phyloP scores from a whole-genome alignment of 1,284 basidiomycete genomes.

The Kalmanozyma brasiliensis region DNA sequence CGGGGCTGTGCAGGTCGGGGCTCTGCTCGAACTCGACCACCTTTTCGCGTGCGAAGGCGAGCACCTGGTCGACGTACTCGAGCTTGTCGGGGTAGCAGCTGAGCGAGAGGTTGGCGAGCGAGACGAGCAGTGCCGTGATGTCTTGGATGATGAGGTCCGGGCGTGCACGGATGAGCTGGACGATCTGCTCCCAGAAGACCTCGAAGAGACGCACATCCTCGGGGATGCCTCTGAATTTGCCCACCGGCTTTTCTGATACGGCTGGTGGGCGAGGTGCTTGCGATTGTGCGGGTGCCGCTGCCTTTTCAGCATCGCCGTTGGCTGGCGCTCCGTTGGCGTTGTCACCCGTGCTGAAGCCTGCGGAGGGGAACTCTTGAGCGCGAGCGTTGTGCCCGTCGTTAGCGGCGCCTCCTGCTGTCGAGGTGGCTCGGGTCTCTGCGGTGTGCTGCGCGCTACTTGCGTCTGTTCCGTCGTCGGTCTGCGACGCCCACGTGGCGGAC shows the following conservation, averaged over 20 bases:
- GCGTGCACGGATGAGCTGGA: slow-evolving; percentile 65
- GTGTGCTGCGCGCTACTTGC: slow-evolving; percentile 38
- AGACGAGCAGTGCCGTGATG: slow-evolving; percentile 63
- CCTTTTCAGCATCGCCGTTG: slow-evolving; percentile 36
- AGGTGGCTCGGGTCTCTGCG: slow-evolving; percentile 22
- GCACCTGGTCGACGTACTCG: slow-evolving; percentile 67
- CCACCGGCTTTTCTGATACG: slow-evolving; percentile 33
- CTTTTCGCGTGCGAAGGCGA: slow-evolving; percentile 63
- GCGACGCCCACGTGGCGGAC: slow-evolving; percentile 36
- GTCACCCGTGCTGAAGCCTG: slow-evolving; percentile 19
- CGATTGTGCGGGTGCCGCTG: slow-evolving; percentile 14
- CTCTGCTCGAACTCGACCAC: slow-evolving; percentile 56
- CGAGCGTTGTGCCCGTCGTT: slow-evolving; percentile 33
- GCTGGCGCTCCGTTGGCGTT: slow-evolving; percentile 15
- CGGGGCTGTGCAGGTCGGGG: slow-evolving; percentile 53
- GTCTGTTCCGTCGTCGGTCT: slow-evolving; percentile 41
- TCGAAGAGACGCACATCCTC: slow-evolving; percentile 66
- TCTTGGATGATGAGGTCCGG: slow-evolving; percentile 66
- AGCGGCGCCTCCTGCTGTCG: slow-evolving; percentile 15
- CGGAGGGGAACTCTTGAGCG: slow-evolving; percentile 36
- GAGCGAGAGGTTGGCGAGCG: slow-evolving; percentile 63
- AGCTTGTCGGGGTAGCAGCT: slow-evolving; percentile 67
- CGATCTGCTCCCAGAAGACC: slow-evolving; percentile 67
- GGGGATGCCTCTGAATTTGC: slow-evolving; percentile 66
- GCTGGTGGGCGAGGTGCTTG: slow-evolving; percentile 21